A percentile compares a stretch with the other conserved stretches of the same genome.
Evolutionary conservation across 768 basidiomycete species (phyloP).

Genomic region (Leccinum subgranulosum): DNA sequence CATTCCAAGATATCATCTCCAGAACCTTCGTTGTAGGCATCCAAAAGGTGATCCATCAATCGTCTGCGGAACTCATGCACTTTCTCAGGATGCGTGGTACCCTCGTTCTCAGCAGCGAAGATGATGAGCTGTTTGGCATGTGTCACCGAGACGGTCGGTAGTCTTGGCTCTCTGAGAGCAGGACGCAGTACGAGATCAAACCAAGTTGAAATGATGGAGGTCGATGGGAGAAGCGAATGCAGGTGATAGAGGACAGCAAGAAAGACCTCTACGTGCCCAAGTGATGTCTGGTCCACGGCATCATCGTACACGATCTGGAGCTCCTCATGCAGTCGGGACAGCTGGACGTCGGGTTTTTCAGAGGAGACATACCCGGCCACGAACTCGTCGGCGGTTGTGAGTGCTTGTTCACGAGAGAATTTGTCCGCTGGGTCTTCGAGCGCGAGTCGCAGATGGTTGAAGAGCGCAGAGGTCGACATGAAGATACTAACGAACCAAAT

Average conservation of each 20-base stretch:
- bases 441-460: slow-evolving; percentile 53
- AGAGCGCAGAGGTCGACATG: slow-evolving; percentile 39
- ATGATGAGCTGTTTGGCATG: slow-evolving; percentile 74
- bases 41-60: slow-evolving; percentile 70
- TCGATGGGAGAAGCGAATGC: slow-evolving; percentile 55
- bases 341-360: slow-evolving; percentile 40
- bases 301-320: slow-evolving; percentile 62
- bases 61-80: slow-evolving; percentile 64
- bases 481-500: slow-evolving; percentile 7
- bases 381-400: slow-evolving; percentile 52
- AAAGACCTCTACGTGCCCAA: slow-evolving; percentile 63
- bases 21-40: slow-evolving; percentile 73
- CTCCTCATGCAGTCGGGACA: slow-evolving; percentile 60
- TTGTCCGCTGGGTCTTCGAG: slow-evolving; percentile 55
- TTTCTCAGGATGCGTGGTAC: slow-evolving; percentile 44
- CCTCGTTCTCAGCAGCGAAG: slow-evolving; percentile 51
- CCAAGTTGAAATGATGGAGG: slow-evolving; percentile 73
- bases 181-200: slow-evolving; percentile 78
- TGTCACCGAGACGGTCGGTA: slow-evolving; percentile 54
- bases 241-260: slow-evolving; percentile 65
- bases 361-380: slow-evolving; percentile 48
- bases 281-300: slow-evolving; percentile 58
- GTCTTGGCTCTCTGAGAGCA: slow-evolving; percentile 69
- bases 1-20: slow-evolving; percentile 73
- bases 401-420: slow-evolving; percentile 46